Percentiles rank a stretch among this genome's conserved stretches.
phyloP scores from a whole-genome alignment of 305 asterid genomes.

The Fraxinus angustifolia region DNA sequence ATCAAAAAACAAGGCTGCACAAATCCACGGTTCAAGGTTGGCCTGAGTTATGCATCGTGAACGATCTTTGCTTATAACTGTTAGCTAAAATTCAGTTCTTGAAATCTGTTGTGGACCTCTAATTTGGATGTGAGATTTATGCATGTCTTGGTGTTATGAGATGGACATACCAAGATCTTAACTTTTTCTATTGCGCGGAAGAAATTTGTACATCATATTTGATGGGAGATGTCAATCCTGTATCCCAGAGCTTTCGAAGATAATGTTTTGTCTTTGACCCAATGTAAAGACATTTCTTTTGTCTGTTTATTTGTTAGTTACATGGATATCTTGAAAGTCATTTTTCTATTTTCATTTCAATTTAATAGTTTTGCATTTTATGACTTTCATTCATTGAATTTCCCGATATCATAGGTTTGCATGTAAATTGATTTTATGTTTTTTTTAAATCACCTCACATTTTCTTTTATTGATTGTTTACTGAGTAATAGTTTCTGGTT shows the following conservation, averaged over 20 bases:
- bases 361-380: neutral
- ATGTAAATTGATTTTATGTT: neutral
- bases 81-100: slow-evolving; percentile 1
- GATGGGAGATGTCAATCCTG: neutral
- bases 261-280: neutral
- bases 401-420: neutral
- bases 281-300: slow-evolving; percentile 2
- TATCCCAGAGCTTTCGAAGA: neutral
- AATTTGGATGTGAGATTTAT: neutral
- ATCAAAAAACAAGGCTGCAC: slow-evolving; percentile 93
- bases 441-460: neutral
- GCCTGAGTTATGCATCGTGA: slow-evolving; percentile 27
- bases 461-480: slow-evolving; percentile 6
- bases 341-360: neutral
- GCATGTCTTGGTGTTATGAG: slow-evolving; percentile 4
- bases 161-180: neutral
- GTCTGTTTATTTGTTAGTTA: neutral
- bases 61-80: slow-evolving; percentile 19
- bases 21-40: slow-evolving; percentile 91
- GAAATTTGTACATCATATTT: neutral
- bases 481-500: neutral
- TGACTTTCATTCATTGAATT: neutral
- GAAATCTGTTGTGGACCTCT: neutral
- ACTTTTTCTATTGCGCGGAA: slow-evolving; percentile 1
- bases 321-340: neutral